Percentiles rank a stretch among this genome's conserved stretches.
phyloP scores from a whole-genome alignment of 176 grass and related monocot species.

The Ensete ventricosum region DNA sequence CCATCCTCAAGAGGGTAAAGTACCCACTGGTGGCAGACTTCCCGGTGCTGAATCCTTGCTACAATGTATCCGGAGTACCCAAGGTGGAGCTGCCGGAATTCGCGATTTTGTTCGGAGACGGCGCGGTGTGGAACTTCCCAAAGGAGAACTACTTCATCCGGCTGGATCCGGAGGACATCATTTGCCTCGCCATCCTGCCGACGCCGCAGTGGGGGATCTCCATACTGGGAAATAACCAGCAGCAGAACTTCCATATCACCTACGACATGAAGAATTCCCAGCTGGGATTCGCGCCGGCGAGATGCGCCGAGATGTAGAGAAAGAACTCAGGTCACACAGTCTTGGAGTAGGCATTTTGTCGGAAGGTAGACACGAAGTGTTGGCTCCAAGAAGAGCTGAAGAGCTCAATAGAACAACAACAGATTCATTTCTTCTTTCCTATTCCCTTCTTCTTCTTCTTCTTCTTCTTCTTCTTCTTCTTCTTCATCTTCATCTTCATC shows the following conservation, averaged over 20 bases:
- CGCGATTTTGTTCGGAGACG: constrained; percentile 48
- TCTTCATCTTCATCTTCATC: no score
- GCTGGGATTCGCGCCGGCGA: constrained; percentile 67
- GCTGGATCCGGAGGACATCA: constrained; percentile 47
- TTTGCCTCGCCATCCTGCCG: constrained; percentile 70
- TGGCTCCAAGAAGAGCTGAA: no score
- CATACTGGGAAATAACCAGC: constrained; percentile 91
- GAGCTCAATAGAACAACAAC: background rate
- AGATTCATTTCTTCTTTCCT: no score
- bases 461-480: no score
- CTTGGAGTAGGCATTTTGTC: no score
- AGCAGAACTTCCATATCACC: constrained; percentile 88
- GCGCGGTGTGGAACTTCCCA: constrained; percentile 80
- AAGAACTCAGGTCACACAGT: background rate
- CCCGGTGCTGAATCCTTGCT: constrained; percentile 72
- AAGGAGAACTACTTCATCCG: constrained; percentile 88
- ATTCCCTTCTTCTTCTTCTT: no score
- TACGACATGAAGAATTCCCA: constrained; percentile 59
- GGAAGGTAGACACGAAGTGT: no score
- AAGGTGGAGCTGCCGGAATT: constrained; percentile 63
- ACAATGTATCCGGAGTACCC: constrained; percentile 65
- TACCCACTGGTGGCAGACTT: constrained; percentile 49
- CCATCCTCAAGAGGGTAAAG: constrained; percentile 42
- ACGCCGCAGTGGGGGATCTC: constrained; percentile 46
- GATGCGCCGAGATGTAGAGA: constrained; percentile 59